Base-by-base conservation (phyloP, 129 eudicot genomes). In the Centaurea solstitialis region DNA sequence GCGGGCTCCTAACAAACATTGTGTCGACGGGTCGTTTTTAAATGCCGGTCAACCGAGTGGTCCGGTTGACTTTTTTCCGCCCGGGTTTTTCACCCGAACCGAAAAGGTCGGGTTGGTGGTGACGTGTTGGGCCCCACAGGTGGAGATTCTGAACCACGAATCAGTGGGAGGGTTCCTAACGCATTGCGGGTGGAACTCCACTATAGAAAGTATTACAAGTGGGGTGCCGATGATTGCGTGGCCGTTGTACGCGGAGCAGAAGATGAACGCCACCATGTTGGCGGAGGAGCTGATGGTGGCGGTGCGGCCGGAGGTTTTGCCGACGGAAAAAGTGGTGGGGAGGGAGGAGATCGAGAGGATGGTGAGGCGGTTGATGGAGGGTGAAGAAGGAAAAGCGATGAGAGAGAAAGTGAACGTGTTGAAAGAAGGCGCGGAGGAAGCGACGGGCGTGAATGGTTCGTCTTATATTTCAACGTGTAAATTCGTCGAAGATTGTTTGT, bases 121-220 rank as follows among this genome's bases (percentile, higher is more conserved):
- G n/a, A 24, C 75, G 0, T 30, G 40, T 18, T 92, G 97, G 97
- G 88, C 87, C 21, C 85, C 83, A 35, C 97, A 88, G 41, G 85
- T 76, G 82, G 85, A 84, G 53, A 86, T 92, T 9, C 64, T 92
- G 43, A 73, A 45, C 67, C 94, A 89, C 17, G 6, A 4, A 0
- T 79, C 93, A 0, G 87, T 91, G 1, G 93, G 76, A 1, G 97
- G 93, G 17, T 91, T 89, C 71, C 10, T 91, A 22, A 69, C 90
- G 17, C 96, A 91, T 68, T 85, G 96, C 17, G 96, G 93, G 9
- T 91, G 97, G 97, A 91, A 89, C 28, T 91, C 97, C 0, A 70
- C 83, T 4, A 24, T 91, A 33, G 97, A 91, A 73, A 89, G 93
- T 21, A 47, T 87, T 39, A 47, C 71, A 0, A 80, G 81, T 68